These are phyloP conservation scores for Fusarium newnesense DNA, from an alignment of 2,329 filamentous ascomycete species.

Conservation along the genomic window DNA sequence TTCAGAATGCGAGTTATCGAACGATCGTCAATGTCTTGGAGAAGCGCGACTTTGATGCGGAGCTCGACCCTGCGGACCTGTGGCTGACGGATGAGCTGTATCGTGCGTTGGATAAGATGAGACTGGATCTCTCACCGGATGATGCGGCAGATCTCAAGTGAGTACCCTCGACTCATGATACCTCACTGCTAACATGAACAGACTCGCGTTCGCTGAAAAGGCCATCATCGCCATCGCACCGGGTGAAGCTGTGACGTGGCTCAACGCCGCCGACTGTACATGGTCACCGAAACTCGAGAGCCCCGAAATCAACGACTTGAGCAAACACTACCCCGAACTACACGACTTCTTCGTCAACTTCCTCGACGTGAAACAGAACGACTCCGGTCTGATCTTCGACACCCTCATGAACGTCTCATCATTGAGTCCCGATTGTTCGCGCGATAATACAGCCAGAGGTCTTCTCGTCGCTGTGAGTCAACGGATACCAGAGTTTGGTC, in stretches of 20 bases:
- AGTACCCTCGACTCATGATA: background rate
- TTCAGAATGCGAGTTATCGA: conserved; percentile 30
- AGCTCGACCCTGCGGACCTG: conserved; percentile 33
- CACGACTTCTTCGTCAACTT: conserved; percentile 38
- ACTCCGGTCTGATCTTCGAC: conserved; percentile 32
- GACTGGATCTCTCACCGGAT: conserved; percentile 16
- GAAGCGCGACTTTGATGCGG: conserved; percentile 30
- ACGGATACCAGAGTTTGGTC: conserved; percentile 30
- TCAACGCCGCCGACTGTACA: conserved; percentile 25
- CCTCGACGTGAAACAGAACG: conserved; percentile 25
- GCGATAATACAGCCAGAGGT: conserved; percentile 27
- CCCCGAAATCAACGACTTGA: conserved; percentile 31
- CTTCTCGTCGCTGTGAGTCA: conserved; percentile 30
- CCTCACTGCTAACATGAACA: background rate
- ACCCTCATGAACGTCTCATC: conserved; percentile 29
- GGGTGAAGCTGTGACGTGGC: conserved; percentile 30
- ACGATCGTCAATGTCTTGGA: conserved; percentile 32
- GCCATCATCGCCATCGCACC: conserved; percentile 25
- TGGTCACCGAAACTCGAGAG: conserved; percentile 36
- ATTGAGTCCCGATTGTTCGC: conserved; percentile 20
- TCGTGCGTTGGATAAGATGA: conserved; percentile 34
- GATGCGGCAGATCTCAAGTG: conserved; percentile 33
- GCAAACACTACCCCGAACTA: conserved; percentile 35
- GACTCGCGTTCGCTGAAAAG: conserved; percentile 14
- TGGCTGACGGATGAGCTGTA: conserved; percentile 34